These are phyloP conservation scores for Talaromyces verruculosus DNA, from an alignment of 2,329 filamentous ascomycete genomes.

Conservation along the genomic window DNA sequence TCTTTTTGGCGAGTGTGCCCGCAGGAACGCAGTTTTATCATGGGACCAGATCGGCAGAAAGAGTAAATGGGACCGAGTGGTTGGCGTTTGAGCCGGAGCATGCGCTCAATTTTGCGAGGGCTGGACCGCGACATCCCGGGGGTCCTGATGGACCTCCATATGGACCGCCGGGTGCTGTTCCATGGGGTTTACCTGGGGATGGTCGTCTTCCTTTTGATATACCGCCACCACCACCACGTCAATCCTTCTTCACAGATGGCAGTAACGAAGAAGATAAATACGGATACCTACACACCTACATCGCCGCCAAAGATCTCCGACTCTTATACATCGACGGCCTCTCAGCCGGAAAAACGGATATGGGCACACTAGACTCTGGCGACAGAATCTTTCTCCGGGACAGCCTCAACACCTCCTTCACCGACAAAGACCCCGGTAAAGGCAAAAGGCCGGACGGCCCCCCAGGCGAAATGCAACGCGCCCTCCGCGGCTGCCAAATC, in stretches of 20 bases:
- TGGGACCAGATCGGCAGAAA: conserved; percentile 51
- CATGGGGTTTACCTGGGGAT: background rate
- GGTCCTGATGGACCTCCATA: background rate
- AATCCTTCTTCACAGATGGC: background rate
- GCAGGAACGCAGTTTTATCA: conserved; percentile 67
- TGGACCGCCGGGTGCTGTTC: background rate
- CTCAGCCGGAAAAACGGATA: conserved; percentile 63
- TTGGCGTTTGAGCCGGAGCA: conserved; percentile 77
- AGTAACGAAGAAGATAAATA: conserved; percentile 11
- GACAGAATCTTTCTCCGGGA: conserved; percentile 58
- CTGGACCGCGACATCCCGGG: conserved; percentile 1
- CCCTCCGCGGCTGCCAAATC: conserved; percentile 57
- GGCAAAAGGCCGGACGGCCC: background rate
- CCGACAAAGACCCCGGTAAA: background rate
- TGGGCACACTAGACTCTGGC: conserved; percentile 68
- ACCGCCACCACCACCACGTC: background rate
- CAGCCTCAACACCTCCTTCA: background rate
- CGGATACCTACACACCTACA: conserved; percentile 69
- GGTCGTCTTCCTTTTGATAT: background rate
- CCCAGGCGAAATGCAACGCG: conserved; percentile 42
- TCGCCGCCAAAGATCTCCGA: conserved; percentile 56
- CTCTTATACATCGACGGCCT: conserved; percentile 71
- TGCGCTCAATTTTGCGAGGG: conserved; percentile 62
- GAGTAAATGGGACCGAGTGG: conserved; percentile 63
- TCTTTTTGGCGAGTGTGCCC: conserved; percentile 66